Evolutionary conservation across 495 filamentous ascomycete genomes (phyloP).

Genomic region (Annulohypoxylon nitens): DNA sequence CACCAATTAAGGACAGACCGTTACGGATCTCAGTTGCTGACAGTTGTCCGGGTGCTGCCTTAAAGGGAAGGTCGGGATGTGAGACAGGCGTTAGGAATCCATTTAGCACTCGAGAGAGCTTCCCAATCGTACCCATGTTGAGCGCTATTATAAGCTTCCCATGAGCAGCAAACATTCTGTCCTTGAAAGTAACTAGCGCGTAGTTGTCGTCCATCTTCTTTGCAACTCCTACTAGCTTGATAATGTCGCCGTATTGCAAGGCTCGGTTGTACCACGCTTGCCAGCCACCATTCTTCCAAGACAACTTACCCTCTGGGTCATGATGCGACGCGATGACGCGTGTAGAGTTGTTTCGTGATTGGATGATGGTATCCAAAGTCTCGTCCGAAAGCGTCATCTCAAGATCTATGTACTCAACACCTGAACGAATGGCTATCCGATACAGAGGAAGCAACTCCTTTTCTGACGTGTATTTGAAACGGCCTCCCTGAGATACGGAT

Average conservation of each 20-base stretch:
- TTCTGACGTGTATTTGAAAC: conserved; percentile 82
- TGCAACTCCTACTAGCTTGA: conserved; percentile 94
- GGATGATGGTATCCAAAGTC: conserved; percentile 63
- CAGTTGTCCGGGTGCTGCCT: conserved; percentile 94
- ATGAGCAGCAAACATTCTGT: conserved; percentile 76
- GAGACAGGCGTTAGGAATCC: conserved; percentile 96
- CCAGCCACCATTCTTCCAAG: conserved; percentile 92
- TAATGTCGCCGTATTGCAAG: conserved; percentile 86
- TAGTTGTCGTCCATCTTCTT: conserved; percentile 85
- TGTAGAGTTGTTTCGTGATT: conserved; percentile 75
- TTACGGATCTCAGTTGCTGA: conserved; percentile 89
- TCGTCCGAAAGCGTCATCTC: conserved; percentile 88
- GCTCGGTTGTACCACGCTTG: conserved; percentile 87
- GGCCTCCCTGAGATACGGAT: conserved; percentile 86
- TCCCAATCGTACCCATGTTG: conserved; percentile 93
- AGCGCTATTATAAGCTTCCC: conserved; percentile 88
- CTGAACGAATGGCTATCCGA: conserved; percentile 80
- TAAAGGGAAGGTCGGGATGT: conserved; percentile 88
- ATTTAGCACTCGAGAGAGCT: conserved; percentile 91
- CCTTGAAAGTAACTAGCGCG: conserved; percentile 84
- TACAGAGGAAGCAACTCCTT: conserved; percentile 80
- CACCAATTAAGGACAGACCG: conserved; percentile 81
- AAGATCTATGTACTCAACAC: conserved; percentile 91
- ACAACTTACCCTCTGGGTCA: conserved; percentile 81
- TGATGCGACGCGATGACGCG: conserved; percentile 96